Percentiles rank a stretch among this genome's conserved stretches.
phyloP scores from a whole-genome alignment of 179 eudicot genomes.

The Beta lomatogona region DNA sequence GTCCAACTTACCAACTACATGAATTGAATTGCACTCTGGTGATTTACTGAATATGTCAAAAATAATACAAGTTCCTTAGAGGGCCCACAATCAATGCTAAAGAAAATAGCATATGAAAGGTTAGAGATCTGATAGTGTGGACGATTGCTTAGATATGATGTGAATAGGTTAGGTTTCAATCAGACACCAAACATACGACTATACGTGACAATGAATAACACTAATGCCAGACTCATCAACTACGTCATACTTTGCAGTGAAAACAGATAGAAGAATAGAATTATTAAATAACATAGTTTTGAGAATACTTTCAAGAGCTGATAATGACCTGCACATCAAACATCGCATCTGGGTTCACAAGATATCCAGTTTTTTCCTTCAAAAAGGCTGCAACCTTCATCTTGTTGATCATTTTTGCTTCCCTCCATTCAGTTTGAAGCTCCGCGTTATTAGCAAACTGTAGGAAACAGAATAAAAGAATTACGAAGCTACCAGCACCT shows the following conservation, averaged over 20 bases:
- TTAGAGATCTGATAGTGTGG: neutral
- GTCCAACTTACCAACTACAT: neutral
- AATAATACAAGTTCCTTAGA: neutral
- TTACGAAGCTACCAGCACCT: conserved; percentile 14
- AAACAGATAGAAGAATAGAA: neutral
- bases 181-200: neutral
- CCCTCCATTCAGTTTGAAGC: conserved; percentile 66
- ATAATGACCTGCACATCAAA: conserved; percentile 61
- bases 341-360: conserved; percentile 64
- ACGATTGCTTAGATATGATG: neutral
- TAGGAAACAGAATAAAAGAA: neutral
- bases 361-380: conserved; percentile 55
- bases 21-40: neutral
- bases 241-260: neutral
- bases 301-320: neutral
- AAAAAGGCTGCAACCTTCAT: conserved; percentile 50
- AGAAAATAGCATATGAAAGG: neutral
- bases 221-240: conserved; percentile 2
- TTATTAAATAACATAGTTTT: neutral
- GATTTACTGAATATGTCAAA: neutral
- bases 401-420: conserved; percentile 54
- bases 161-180: neutral
- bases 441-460: conserved; percentile 58
- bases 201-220: neutral
- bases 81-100: neutral